A percentile compares a stretch with the other conserved stretches of the same genome.
Evolutionary conservation across 1,284 basidiomycete species (phyloP).

Genomic region (Flammula alnicola): DNA sequence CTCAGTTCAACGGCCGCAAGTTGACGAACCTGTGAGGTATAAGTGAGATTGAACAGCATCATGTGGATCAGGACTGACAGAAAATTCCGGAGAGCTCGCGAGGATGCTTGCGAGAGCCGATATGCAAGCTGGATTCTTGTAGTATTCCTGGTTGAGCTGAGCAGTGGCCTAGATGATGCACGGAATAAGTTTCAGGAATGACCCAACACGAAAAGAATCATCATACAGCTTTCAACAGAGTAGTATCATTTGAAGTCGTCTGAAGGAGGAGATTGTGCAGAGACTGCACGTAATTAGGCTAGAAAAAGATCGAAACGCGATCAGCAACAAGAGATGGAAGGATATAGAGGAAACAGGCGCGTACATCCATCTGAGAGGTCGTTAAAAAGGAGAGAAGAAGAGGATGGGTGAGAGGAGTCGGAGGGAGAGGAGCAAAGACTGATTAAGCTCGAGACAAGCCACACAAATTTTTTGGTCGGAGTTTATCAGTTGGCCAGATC

Average conservation of each 20-base stretch:
- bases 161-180: slow-evolving; percentile 77
- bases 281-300: slow-evolving; percentile 76
- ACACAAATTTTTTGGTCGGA: slow-evolving; percentile 48
- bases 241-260: slow-evolving; percentile 86
- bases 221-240: slow-evolving; percentile 85
- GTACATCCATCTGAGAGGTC: slow-evolving; percentile 34
- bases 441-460: slow-evolving; percentile 16
- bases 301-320: slow-evolving; percentile 28
- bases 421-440: slow-evolving; percentile 20
- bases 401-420: slow-evolving; percentile 24
- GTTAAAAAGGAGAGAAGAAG: slow-evolving; percentile 17
- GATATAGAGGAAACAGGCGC: slow-evolving; percentile 15
- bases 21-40: slow-evolving; percentile 81
- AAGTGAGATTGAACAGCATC: slow-evolving; percentile 3
- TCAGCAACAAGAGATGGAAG: slow-evolving; percentile 19
- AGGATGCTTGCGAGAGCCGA: slow-evolving; percentile 91
- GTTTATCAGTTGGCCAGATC: slow-evolving; percentile 34
- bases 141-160: slow-evolving; percentile 88
- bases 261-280: slow-evolving; percentile 86
- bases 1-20: slow-evolving; percentile 97
- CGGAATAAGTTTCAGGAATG: slow-evolving; percentile 14
- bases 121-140: slow-evolving; percentile 90
- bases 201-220: slow-evolving; percentile 28
- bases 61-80: slow-evolving; percentile 48
- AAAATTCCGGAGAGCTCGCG: slow-evolving; percentile 78